These are phyloP conservation scores for Aspergillus sp. DNA, from an alignment of 2,329 filamentous ascomycete species.

Conservation along the genomic window DNA sequence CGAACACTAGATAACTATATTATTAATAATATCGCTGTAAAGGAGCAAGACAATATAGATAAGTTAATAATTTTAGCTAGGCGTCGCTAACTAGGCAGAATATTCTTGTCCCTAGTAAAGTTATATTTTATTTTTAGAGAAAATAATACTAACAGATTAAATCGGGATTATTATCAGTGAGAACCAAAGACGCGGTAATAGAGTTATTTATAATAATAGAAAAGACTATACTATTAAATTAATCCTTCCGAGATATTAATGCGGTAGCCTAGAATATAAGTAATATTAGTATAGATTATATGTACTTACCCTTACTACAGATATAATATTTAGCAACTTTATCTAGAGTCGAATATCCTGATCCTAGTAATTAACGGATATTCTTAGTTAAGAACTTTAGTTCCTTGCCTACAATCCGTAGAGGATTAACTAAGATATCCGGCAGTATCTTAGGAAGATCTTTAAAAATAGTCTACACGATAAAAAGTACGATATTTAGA, in stretches of 20 bases:
- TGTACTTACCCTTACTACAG: constrained; percentile 92
- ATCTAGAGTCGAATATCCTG: constrained; percentile 89
- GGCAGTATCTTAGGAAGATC: constrained; percentile 38
- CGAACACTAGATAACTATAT: constrained; percentile 79
- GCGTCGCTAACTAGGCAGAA: constrained; percentile 87
- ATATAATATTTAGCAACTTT: constrained; percentile 98
- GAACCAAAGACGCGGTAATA: constrained; percentile 59
- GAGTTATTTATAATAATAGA: constrained; percentile 53
- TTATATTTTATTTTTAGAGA: constrained; percentile 35
- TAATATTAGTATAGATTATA: constrained; percentile 88
- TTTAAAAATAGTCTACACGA: constrained; percentile 51
- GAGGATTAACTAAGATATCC: constrained; percentile 76
- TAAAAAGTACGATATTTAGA: constrained; percentile 32
- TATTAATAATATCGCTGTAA: constrained; percentile 97
- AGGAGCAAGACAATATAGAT: constrained; percentile 96
- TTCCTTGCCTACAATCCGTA: constrained; percentile 89
- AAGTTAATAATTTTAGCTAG: constrained; percentile 92
- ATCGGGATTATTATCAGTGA: constrained; percentile 80
- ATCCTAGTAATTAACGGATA: constrained; percentile 84
- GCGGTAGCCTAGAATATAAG: constrained; percentile 94
- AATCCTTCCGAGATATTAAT: constrained; percentile 64
- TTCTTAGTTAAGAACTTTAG: constrained; percentile 95
- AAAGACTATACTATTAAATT: constrained; percentile 33
- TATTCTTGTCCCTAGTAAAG: constrained; percentile 52
- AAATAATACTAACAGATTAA: constrained; percentile 53